A percentile compares a stretch with the other conserved stretches of the same genome.
Conservation (phyloP, 2,329 filamentous ascomycete genomes). For the Aspergillus niger region DNA sequence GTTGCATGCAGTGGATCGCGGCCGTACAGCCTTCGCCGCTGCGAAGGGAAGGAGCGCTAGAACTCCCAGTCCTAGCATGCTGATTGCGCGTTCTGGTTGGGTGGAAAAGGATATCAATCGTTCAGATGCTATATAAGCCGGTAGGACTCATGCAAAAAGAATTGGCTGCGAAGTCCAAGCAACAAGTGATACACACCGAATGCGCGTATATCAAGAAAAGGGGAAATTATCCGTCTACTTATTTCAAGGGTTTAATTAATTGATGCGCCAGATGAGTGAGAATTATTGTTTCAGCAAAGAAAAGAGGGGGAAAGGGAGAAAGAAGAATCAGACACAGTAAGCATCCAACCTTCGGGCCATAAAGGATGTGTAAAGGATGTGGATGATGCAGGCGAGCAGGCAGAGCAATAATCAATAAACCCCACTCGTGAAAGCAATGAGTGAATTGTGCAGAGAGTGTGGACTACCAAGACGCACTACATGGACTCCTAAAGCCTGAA, state of each 20-base stretch:
- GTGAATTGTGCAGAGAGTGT: neutral
- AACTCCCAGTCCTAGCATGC: slow-evolving; percentile 34
- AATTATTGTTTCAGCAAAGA: neutral
- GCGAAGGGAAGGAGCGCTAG: slow-evolving; percentile 33
- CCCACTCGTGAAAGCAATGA: slow-evolving; percentile 1
- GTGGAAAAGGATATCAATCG: neutral
- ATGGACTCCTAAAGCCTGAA: neutral
- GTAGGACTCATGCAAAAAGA: neutral
- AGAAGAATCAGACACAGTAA: neutral
- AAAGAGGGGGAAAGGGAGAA: neutral
- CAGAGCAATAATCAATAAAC: slow-evolving; percentile 2
- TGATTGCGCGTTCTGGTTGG: slow-evolving; percentile 2
- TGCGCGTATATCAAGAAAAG: neutral
- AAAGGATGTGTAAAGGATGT: neutral
- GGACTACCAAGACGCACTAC: neutral
- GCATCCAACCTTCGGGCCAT: neutral
- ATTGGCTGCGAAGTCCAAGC: neutral
- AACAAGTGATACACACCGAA: neutral
- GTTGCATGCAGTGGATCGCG: slow-evolving; percentile 65
- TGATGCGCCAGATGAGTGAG: neutral
- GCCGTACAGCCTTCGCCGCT: slow-evolving; percentile 31
- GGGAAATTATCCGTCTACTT: neutral
- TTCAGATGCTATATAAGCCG: neutral
- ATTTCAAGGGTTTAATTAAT: neutral
- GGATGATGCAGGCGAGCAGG: neutral